Evolutionary conservation across 495 filamentous ascomycete genomes (phyloP), one percentile per base, ranked within the genome.

Genomic region (Parathielavia hyrcaniae): DNA sequence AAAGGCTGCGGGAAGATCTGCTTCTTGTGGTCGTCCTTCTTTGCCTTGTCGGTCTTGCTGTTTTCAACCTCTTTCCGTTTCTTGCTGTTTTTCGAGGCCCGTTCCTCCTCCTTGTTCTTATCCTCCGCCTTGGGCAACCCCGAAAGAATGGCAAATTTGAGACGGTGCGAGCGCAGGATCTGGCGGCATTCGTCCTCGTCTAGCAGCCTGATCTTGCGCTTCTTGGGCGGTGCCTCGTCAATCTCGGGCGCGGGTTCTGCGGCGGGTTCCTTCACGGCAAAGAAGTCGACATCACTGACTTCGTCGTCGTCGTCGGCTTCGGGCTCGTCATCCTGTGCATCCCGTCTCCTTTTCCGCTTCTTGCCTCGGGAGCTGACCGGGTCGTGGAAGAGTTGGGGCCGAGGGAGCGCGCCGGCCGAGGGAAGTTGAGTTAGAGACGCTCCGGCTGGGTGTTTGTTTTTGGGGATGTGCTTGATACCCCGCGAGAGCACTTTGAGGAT

Each of bases 101-200:
- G 74, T 61, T 65, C 78, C 51, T 64, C 70, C 63, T 66, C 72
- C 48, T 63, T 71, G 10, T 26, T 57, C 30, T 65, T 66, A 48
- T 46, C 77, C 70, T 52, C 55, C n/a, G 57, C 66, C 53, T 53
- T 52, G 38, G 36, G 59, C 9, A 57, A 58, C 17, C 69, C 55
- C 53, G 68, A 79, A 44, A 95, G 74, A 32, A 89, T 73, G 0
- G 86, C 89, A 23, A 96, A 81, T 69, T 97, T 97, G 60, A 97
- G 77, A 64, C 91, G 88, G 69, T 98, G 90, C 36, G 82, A 81
- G 57, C 84, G 85, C 48, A 97, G 68, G n/a, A 91, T 76, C 52
- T 83, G 82, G 55, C 84, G 81, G 50, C 88, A 83, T 58, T 92
- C 84, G 51, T 86, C 85, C 63, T 86, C 80, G 55, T 76, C 77